Evolutionary conservation across 345 rosid species (phyloP), one percentile per base, ranked within the genome.

Genomic region (Melastoma malabathricum): DNA sequence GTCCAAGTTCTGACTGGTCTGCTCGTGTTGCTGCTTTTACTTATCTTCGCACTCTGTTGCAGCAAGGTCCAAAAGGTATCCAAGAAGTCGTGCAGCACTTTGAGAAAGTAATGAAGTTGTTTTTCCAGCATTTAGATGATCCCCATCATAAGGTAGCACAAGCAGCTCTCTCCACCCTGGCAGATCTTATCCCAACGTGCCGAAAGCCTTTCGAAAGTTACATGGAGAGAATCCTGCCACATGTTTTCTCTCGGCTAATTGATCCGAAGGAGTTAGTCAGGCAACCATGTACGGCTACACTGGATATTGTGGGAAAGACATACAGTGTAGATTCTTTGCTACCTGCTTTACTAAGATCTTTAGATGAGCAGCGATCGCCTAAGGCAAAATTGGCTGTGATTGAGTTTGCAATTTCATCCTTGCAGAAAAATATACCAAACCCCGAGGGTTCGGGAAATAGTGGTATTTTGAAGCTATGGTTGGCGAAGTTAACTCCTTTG

Each of bases 101-200:
- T 31, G 98, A 92, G 80, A 92, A 87, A 72, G 95, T 92, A 59
- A 92, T 92, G 98, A 92, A 92, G 73, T 76, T 92, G 46, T 92
- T 87, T 70, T 87, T 92, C 70, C 93, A 83, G 75, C 97, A 92
- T 64, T 72, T 92, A 69, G 95, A 92, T 73, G 98, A 92, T 73
- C 98, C 98, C 45, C 98, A 92, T 72, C 98, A 87, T 75, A 92
- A 92, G 72, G 98, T 87, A 52, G 98, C 98, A 18, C 98, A 92
- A 72, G 98, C 98, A 67, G 97, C 98, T 67, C 79, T 92, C 49
- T 82, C 97, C 31, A 79, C 97, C 18, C 94, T 92, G 14, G 94
- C 97, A 18, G 97, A 87, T 69, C 77, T 92, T 58, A 82, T 92
- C 65, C 90, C 97, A 46, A 63, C 94, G 56, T 92, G 98, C 72